Base-by-base conservation (phyloP, 345 rosid genomes). In the Ceriops tagal region DNA sequence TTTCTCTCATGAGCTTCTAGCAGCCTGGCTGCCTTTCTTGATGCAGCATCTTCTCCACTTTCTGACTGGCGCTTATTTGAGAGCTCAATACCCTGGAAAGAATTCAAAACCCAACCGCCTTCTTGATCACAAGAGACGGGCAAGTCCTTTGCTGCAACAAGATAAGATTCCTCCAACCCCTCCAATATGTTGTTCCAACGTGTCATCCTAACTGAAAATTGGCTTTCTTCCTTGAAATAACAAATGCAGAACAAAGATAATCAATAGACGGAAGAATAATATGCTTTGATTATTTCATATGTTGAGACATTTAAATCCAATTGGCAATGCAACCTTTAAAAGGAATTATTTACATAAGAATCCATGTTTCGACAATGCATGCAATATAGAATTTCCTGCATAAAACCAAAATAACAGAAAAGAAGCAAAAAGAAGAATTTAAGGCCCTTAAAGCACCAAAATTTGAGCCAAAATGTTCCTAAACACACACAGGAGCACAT, bases 71-170 rank as follows among this genome's bases (percentile, higher is more conserved):
- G 82, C 65, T 80, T 84, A 9, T 43, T 52, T 0, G 84, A 64
- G 49, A 66, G 84, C 73, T 80, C 82, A 31, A 80, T 43, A 49
- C 79, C 85, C 58, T 52, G 53, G 63, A 65, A 81, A 8, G 75
- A 74, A 57, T 75, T 80, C 49, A 83, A 73, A 13, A 72, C 73
- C 87, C 82, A 76, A 53, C 80, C 61, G 65, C 78, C 71, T 62
- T 82, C 81, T 71, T 76, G 84, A 56, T 80, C 67, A 34, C 79
- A 75, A n/a, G 83, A 79, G 69, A 67, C 66, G 10, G 84, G 85
- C 22, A 87, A 77, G 11, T 82, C 83, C 55, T 77, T 81, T 5
- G 82, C 27, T 43, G 49, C 49, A 51, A 83, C 75, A 7, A 81
- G 70, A 73, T 70, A 83, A 56, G 78, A 71, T 57, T 15, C 49